Base-by-base conservation (phyloP, 176 grass and related monocot species). In the Leersia perrieri region DNA sequence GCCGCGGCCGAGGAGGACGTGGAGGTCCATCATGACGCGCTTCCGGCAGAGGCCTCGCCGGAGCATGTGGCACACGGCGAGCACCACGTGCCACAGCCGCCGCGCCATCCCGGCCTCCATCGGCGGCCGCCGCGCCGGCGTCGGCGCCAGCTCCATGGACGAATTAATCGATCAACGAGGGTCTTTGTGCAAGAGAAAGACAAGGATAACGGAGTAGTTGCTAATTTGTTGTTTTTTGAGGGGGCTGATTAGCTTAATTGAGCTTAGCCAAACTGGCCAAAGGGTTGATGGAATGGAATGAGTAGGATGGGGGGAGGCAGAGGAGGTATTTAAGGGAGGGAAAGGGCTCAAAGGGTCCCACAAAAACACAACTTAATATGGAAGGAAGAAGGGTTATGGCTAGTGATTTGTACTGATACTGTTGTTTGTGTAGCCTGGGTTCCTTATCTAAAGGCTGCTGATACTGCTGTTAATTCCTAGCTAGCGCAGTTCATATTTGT, bases 31-130 rank as follows among this genome's bases (percentile, higher is more conserved):
- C 87, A 87, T 85, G 60, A 98, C 67, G 47, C 91, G 93, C 83
- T 88, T 90, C 20, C 91, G 93, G 80, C 80, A 82, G 33, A 98
- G 34, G 11, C 92, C 90, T 40, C 93, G 91, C 11, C 92, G 92
- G 7, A 98, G 33, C 88, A 92, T 98, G 85, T 89, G 87, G 90
- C 91, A 94, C 61, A 90, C 86, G 75, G 88, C 83, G 28, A 91
- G 85, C 51, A 94, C 78, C 18, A 94, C 87, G 81, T 92, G 90
- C 92, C 88, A 94, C 78, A 94, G 66, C 63, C 92, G 90, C 80
- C 93, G 87, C 72, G 77, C 88, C 34, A 90, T 20, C 15, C 72
- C 88, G 3, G 86, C n/a, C 71, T 97, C 92, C 92, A 94, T 94
- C 5, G 87, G 58, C 5, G 87, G 58, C n/a, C 57, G 87, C 44